Evolutionary conservation across 805 yeast species (phyloP).

Genomic region (Candida sonorensis): DNA sequence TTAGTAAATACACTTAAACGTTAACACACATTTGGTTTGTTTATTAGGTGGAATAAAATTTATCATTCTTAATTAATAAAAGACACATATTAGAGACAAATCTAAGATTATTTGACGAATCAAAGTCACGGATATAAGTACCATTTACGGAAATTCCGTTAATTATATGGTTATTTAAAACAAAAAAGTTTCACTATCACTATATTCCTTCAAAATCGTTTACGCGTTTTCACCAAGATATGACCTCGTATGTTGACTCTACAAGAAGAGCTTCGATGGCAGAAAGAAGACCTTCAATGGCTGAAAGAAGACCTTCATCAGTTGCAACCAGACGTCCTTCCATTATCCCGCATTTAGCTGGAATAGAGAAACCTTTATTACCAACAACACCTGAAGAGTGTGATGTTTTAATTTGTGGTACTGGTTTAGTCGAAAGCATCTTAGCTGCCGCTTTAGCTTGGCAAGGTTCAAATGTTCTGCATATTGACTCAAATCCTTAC

Average conservation of each 20-base stretch:
- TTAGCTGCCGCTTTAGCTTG: constrained; percentile 92
- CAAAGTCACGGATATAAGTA: no score
- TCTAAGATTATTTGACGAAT: no score
- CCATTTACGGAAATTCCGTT: no score
- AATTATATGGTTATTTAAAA: no score
- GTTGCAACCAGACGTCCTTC: constrained; percentile 26
- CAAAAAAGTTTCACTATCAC: no score
- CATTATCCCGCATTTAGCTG: constrained; percentile 65
- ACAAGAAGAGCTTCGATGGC: constrained; percentile 57
- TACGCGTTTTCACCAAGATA: no score
- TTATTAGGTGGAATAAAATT: no score
- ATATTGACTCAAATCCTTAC: constrained; percentile 75
- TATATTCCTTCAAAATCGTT: no score
- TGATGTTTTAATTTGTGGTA: constrained; percentile 88
- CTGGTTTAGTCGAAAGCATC: constrained; percentile 84
- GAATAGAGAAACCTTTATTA: constrained; percentile 64
- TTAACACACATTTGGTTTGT: no score
- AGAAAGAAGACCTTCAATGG: constrained; percentile 55
- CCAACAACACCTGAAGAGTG: constrained; percentile 63
- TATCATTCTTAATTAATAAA: no score
- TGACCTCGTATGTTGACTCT: constrained; percentile 18
- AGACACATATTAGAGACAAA: no score
- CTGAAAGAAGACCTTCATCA: constrained; percentile 29
- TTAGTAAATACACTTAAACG: no score
- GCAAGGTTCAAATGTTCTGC: constrained; percentile 96